Conservation (phyloP, 208 protist species). For the Acanthamoeba healyi region DNA sequence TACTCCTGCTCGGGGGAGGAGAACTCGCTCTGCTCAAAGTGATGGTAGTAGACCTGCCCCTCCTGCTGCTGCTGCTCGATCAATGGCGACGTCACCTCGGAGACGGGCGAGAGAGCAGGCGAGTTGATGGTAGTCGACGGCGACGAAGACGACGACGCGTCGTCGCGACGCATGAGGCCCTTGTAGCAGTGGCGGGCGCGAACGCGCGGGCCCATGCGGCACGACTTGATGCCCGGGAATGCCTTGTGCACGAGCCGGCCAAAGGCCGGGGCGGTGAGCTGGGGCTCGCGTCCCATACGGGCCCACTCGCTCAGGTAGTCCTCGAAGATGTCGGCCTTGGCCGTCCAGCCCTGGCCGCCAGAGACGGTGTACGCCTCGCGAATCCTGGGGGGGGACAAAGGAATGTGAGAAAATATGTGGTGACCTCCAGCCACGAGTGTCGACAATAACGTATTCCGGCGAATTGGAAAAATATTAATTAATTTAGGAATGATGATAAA, state of each 20-base stretch:
- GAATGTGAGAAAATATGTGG: too few relatives aligned
- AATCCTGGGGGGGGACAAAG: neutral
- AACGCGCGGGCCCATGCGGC: neutral
- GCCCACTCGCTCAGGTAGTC: conserved; percentile 41
- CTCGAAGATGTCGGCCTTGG: conserved; percentile 57
- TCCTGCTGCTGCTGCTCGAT: neutral
- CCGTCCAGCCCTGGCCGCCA: neutral
- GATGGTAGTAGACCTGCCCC: neutral
- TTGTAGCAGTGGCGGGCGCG: conserved; percentile 28
- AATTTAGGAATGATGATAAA: too few relatives aligned
- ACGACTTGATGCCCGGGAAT: conserved; percentile 31
- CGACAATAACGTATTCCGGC: too few relatives aligned
- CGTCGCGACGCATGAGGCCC: neutral
- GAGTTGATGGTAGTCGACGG: too few relatives aligned
- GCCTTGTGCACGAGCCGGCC: conserved; percentile 28
- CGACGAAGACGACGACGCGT: neutral
- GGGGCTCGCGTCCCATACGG: neutral
- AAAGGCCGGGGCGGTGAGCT: conserved; percentile 38
- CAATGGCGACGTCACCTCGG: neutral
- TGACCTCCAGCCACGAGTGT: too few relatives aligned
- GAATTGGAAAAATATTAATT: too few relatives aligned
- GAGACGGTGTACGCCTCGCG: neutral
- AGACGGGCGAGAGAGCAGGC: neutral
- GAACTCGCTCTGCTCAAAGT: neutral
- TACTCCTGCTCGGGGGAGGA: too few relatives aligned